Evolutionary conservation across 2,329 filamentous ascomycete genomes (phyloP), one percentile per base, ranked within the genome.

Genomic region (Aspergillus persii): DNA sequence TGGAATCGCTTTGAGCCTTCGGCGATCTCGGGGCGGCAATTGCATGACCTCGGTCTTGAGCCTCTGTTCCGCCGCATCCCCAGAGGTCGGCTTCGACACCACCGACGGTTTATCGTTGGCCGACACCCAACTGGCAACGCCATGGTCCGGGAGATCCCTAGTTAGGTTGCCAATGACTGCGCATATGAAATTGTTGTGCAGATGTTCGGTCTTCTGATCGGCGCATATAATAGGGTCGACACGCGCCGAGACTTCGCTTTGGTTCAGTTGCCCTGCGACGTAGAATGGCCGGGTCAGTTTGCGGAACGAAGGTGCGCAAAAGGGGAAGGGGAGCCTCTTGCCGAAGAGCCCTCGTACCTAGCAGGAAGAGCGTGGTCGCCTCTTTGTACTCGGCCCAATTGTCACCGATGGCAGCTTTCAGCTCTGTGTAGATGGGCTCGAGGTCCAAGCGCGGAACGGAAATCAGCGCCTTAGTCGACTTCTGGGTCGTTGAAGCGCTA

Each of bases 11-110:
- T 86, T 86, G 53, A 86, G 72, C 58, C 86, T 77, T 65, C 85
- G 81, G 61, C 86, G 76, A 69, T 88, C 86, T 61, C 85, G 74
- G 2, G 85, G 79, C 50, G 82, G 83, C 49, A 88, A 70, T 57
- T 83, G 80, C 86, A 88, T 89, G 12, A 87, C 80, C 74, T 89
- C 86, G 30, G 80, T 80, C 74, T 87, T 88, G 53, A 88, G 73
- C 63, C 86, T 74, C 71, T 87, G 85, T 69, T 88, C 86, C 47
- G 82, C 81, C 56, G 83, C 83, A 76, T 88, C 85, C 51, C 84
- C 84, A 23, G 81, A 81, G 36, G 79, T 77, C 12, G 81, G 80
- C 66, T 82, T 82, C 9, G 77, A 78, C 41, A 80, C 72, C 54
- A 78, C 71, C 8, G 77, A 78, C 15, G 79, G 77, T 66, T 82